phyloP scores from a whole-genome alignment of 2,329 filamentous ascomycete species.

The Xylaria sp. region DNA sequence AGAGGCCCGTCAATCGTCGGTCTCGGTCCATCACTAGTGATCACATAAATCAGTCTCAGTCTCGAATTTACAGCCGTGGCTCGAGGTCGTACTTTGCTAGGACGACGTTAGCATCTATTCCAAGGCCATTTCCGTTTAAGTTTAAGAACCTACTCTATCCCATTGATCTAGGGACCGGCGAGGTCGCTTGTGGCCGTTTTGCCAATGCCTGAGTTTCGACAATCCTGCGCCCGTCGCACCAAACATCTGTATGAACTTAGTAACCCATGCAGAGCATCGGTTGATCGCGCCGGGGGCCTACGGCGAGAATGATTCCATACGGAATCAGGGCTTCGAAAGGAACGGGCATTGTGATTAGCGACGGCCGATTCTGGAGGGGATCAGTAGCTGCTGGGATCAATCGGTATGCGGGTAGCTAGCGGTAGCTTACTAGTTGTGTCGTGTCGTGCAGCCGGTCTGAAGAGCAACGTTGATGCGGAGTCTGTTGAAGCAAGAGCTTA shows the following conservation, averaged over 20 bases:
- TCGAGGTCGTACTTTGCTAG: conserved; percentile 64
- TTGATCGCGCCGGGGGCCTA: conserved; percentile 52
- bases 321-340: conserved; percentile 73
- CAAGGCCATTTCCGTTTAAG: background rate
- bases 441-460: conserved; percentile 20
- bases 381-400: conserved; percentile 8
- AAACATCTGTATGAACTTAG: conserved; percentile 65
- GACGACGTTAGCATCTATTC: conserved; percentile 46
- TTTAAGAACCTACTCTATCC: conserved; percentile 63
- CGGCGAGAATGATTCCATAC: conserved; percentile 71
- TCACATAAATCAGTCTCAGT: conserved; percentile 35
- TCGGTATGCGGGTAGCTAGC: background rate
- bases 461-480: conserved; percentile 13
- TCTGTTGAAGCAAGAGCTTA: conserved; percentile 21
- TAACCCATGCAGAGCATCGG: conserved; percentile 25
- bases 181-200: conserved; percentile 69
- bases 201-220: conserved; percentile 64
- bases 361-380: conserved; percentile 14
- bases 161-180: conserved; percentile 71
- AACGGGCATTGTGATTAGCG: conserved; percentile 63
- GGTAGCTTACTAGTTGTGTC: conserved; percentile 7
- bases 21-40: conserved; percentile 72
- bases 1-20: conserved; percentile 66
- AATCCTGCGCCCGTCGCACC: conserved; percentile 68
- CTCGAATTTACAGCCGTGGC: background rate